These are phyloP conservation scores for Nigrospora osmanthi DNA, from an alignment of 2,329 filamentous ascomycete genomes.

Conservation along the genomic window DNA sequence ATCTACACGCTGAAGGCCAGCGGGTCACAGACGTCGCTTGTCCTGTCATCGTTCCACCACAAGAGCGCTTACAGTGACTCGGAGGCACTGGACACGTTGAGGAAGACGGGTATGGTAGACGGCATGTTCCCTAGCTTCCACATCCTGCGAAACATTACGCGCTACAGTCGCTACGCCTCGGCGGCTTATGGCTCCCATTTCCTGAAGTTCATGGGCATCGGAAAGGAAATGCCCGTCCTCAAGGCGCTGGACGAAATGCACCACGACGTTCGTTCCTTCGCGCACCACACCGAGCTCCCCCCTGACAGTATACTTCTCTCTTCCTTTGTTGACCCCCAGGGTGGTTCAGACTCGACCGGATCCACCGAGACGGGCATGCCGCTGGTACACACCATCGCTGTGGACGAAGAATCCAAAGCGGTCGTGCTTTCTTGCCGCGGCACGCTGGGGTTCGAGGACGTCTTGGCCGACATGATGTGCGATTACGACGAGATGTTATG, in stretches of 20 bases:
- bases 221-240: constrained; percentile 36
- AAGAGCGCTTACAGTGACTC: constrained; percentile 39
- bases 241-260: constrained; percentile 41
- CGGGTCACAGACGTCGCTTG: constrained; percentile 45
- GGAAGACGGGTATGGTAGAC: constrained; percentile 44
- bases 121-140: constrained; percentile 53
- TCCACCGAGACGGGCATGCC: constrained; percentile 60
- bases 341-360: constrained; percentile 57
- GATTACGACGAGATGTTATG: constrained; percentile 61
- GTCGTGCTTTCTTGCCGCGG: constrained; percentile 67
- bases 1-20: constrained; percentile 54
- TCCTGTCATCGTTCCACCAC: constrained; percentile 39
- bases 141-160: constrained; percentile 52
- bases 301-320: constrained; percentile 55
- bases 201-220: constrained; percentile 54
- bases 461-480: constrained; percentile 66
- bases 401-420: constrained; percentile 64
- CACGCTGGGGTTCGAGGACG: constrained; percentile 66
- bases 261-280: constrained; percentile 55
- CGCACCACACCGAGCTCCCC: constrained; percentile 52
- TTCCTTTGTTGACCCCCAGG: constrained; percentile 63
- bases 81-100: constrained; percentile 39
- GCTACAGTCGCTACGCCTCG: constrained; percentile 60
- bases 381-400: constrained; percentile 64
- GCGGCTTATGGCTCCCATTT: constrained; percentile 60